phyloP scores from a whole-genome alignment of 164 flowering plant genomes.

The Dillenia suffruticosa region DNA sequence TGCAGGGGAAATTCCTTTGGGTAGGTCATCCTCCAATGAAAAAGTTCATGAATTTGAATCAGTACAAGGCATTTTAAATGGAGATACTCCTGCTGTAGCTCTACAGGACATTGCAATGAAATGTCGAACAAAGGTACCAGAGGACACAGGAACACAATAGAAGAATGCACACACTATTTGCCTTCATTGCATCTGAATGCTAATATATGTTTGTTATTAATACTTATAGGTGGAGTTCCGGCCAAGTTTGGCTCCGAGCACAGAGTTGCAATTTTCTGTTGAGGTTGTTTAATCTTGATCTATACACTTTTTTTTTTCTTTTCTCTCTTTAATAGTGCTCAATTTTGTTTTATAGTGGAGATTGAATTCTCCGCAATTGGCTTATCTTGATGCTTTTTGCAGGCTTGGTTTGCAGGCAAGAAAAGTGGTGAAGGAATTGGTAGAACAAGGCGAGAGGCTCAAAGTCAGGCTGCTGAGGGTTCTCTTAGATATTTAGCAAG shows the following conservation, averaged over 20 bases:
- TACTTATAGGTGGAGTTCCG: constrained; percentile 75
- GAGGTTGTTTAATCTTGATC: constrained; percentile 47
- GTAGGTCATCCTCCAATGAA: constrained; percentile 45
- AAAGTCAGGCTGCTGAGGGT: constrained; percentile 68
- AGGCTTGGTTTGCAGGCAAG: constrained; percentile 89
- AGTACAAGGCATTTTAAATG: constrained; percentile 36
- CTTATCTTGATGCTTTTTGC: constrained; percentile 13
- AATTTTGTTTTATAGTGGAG: neutral
- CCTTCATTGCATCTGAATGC: neutral
- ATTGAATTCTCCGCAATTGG: neutral
- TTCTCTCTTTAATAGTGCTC: neutral
- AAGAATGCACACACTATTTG: neutral
- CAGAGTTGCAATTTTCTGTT: constrained; percentile 67
- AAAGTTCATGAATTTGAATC: constrained; percentile 52
- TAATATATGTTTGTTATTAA: constrained; percentile 6
- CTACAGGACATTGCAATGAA: constrained; percentile 80
- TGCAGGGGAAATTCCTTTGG: constrained; percentile 51
- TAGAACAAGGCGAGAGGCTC: constrained; percentile 84
- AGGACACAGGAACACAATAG: neutral
- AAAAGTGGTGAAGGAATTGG: constrained; percentile 86
- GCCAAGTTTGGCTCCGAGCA: constrained; percentile 48
- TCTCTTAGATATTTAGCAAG: constrained; percentile 74
- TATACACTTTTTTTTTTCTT: neutral
- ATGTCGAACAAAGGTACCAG: constrained; percentile 81
- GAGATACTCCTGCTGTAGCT: constrained; percentile 53